phyloP scores from a whole-genome alignment of 768 basidiomycete genomes.

The Suillus subaureus region DNA sequence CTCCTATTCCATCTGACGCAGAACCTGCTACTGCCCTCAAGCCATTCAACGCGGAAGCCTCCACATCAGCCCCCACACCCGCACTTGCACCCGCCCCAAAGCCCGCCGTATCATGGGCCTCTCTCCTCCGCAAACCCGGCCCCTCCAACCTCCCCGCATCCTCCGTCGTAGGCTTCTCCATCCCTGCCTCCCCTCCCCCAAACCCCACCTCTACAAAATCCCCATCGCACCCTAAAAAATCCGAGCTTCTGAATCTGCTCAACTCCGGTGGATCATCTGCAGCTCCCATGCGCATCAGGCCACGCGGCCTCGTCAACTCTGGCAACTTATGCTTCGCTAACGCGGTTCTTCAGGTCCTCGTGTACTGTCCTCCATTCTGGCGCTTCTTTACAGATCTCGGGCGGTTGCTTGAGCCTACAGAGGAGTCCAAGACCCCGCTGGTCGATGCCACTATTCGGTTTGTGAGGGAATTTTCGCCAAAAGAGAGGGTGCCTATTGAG shows the following conservation, averaged over 20 bases:
- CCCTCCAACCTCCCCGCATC: slow-evolving; percentile 63
- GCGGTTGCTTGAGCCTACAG: slow-evolving; percentile 44
- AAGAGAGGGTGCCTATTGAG: slow-evolving; percentile 21
- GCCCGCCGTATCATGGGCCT: slow-evolving; percentile 71
- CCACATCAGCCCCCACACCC: slow-evolving; percentile 3
- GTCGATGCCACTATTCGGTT: slow-evolving; percentile 74
- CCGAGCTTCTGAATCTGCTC: slow-evolving; percentile 58
- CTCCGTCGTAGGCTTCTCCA: slow-evolving; percentile 71
- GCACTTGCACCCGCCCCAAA: slow-evolving; percentile 27
- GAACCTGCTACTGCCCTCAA: slow-evolving; percentile 10
- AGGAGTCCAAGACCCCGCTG: slow-evolving; percentile 47
- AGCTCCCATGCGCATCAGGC: slow-evolving; percentile 43
- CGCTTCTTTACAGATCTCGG: slow-evolving; percentile 74
- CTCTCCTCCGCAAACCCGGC: slow-evolving; percentile 56
- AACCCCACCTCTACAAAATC: slow-evolving; percentile 24
- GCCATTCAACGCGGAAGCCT: background rate
- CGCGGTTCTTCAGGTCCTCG: slow-evolving; percentile 85
- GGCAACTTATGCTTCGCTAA: slow-evolving; percentile 99
- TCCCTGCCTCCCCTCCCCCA: slow-evolving; percentile 50
- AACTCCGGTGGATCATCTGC: slow-evolving; percentile 38
- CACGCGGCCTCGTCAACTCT: slow-evolving; percentile 87
- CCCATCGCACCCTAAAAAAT: slow-evolving; percentile 42
- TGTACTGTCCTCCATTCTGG: slow-evolving; percentile 89
- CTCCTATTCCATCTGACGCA: background rate
- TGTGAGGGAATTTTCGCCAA: slow-evolving; percentile 69